These are phyloP conservation scores for Xylaria sp. DNA, from an alignment of 495 filamentous ascomycete species.

Conservation along the genomic window DNA sequence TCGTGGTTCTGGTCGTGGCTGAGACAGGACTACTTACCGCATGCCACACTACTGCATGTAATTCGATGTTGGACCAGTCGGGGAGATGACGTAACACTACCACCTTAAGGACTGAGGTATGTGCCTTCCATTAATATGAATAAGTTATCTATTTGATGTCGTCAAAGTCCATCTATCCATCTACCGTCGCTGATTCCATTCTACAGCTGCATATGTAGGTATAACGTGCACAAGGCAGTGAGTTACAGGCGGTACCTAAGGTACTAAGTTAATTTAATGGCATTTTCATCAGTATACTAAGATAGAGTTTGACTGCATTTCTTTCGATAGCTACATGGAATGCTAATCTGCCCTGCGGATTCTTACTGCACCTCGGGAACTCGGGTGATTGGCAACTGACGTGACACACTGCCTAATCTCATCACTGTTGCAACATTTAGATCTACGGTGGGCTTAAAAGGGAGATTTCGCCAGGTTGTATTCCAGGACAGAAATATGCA, in stretches of 20 bases:
- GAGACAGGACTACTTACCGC: not conserved
- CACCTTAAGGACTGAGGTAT: not conserved
- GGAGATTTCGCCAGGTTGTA: too few relatives aligned
- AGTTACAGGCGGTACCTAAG: not conserved
- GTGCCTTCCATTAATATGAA: too few relatives aligned
- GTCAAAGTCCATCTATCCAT: too few relatives aligned
- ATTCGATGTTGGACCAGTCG: not conserved
- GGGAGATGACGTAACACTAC: slow-evolving; percentile 1
- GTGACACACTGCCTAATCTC: not conserved
- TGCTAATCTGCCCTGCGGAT: not conserved
- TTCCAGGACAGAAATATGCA: too few relatives aligned
- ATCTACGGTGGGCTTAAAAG: too few relatives aligned
- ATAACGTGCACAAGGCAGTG: too few relatives aligned
- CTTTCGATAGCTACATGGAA: not conserved
- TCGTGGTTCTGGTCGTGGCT: slow-evolving; percentile 15
- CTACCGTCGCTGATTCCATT: too few relatives aligned
- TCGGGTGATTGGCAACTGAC: not conserved
- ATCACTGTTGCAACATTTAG: not conserved
- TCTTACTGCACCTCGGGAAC: not conserved
- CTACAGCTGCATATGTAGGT: too few relatives aligned
- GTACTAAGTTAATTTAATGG: not conserved
- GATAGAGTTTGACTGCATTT: not conserved
- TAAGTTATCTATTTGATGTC: too few relatives aligned
- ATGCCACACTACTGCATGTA: slow-evolving; percentile 14
- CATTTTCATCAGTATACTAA: not conserved